Percentiles rank a stretch among this genome's conserved stretches.
phyloP scores from a whole-genome alignment of 768 basidiomycete species.

The Mycena polygramma region DNA sequence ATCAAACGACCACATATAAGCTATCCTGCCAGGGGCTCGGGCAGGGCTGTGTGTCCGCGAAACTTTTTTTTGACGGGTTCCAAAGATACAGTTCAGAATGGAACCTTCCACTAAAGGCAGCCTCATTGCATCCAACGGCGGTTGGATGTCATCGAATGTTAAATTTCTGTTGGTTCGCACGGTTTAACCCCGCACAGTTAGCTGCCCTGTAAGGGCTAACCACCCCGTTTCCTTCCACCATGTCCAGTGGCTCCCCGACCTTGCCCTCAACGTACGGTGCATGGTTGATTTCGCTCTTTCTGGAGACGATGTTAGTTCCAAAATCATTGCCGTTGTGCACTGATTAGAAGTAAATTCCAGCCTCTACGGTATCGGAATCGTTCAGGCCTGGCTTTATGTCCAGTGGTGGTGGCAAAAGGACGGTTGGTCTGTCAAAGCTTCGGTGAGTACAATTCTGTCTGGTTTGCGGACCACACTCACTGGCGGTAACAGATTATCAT shows the following conservation, averaged over 20 bases:
- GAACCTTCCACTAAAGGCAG: too few species aligned
- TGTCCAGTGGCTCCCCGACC: conserved; percentile 3
- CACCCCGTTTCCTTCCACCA: not conserved
- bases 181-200: too few species aligned
- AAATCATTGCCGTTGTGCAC: too few species aligned
- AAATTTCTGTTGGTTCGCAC: too few species aligned
- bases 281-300: conserved; percentile 24
- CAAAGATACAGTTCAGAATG: too few species aligned
- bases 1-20: too few species aligned
- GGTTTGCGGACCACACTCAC: not conserved
- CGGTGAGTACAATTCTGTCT: not conserved
- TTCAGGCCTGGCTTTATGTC: conserved; percentile 21
- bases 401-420: conserved; percentile 18
- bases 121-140: too few species aligned
- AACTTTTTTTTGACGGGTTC: too few species aligned
- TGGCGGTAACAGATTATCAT: not conserved
- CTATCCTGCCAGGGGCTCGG: too few species aligned
- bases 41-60: too few species aligned
- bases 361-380: conserved; percentile 25
- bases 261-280: conserved; percentile 29
- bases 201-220: too few species aligned
- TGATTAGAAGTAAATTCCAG: not conserved
- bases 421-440: not conserved
- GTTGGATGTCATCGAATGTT: too few species aligned
- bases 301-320: conserved; percentile 21